Evolutionary conservation across 495 filamentous ascomycete genomes (phyloP).

Genomic region (Physcia stellaris): DNA sequence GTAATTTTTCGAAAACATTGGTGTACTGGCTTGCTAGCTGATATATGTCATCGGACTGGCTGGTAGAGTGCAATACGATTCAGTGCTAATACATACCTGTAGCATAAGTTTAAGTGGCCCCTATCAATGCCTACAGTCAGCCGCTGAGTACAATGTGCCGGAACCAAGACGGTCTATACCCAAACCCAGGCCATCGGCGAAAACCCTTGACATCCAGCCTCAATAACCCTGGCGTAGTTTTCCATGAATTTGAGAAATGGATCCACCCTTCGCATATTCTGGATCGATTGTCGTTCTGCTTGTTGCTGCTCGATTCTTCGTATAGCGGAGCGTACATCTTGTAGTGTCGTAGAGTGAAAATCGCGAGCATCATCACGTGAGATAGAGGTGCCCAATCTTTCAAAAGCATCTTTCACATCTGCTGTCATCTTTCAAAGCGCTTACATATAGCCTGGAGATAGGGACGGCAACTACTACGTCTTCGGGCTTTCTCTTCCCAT

Average conservation of each 20-base stretch:
- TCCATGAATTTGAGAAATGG: slow-evolving; percentile 25
- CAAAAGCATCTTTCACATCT: slow-evolving; percentile 15
- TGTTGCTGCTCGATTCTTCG: slow-evolving; percentile 23
- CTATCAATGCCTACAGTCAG: too few species aligned
- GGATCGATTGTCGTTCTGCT: slow-evolving; percentile 18
- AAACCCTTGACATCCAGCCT: slow-evolving; percentile 31
- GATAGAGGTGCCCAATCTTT: slow-evolving; percentile 18
- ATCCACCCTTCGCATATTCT: slow-evolving; percentile 26
- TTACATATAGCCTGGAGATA: too few species aligned
- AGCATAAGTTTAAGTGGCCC: slow-evolving; percentile 30
- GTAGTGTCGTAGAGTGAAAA: slow-evolving; percentile 19
- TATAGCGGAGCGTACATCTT: slow-evolving; percentile 21
- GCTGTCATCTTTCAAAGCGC: too few species aligned
- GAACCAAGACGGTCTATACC: too few species aligned
- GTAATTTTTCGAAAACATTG: slow-evolving; percentile 26
- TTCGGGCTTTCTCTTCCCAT: too few species aligned
- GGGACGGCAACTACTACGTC: too few species aligned
- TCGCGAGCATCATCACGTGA: slow-evolving; percentile 13
- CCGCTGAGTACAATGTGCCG: too few species aligned
- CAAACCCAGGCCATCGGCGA: slow-evolving; percentile 31
- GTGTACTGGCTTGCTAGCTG: slow-evolving; percentile 24
- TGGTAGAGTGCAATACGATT: background rate
- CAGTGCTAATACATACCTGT: slow-evolving; percentile 15
- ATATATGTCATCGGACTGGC: background rate
- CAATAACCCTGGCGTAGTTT: slow-evolving; percentile 24